Conservation (phyloP, 768 basidiomycete genomes). For the Tulasnella sp. region DNA sequence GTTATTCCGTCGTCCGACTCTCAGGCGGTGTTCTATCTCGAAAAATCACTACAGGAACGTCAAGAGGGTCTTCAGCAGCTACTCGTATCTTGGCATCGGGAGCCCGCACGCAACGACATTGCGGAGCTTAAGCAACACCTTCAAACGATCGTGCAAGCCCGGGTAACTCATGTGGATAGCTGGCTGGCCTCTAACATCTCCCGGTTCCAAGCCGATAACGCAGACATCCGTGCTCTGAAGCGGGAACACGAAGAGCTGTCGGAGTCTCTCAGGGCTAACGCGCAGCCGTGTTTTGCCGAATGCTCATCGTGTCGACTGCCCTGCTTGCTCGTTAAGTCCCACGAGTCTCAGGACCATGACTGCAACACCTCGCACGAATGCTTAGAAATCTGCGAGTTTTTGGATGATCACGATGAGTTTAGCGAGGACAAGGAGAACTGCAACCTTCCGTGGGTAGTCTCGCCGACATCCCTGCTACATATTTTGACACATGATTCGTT, state of each 20-base stretch:
- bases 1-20: conserved; percentile 33
- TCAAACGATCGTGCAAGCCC: conserved; percentile 31
- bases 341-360: conserved; percentile 37
- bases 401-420: conserved; percentile 29
- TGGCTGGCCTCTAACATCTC: conserved; percentile 44
- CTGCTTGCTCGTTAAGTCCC: conserved; percentile 39
- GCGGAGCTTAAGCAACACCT: conserved; percentile 32
- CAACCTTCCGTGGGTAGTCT: conserved; percentile 36
- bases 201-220: conserved; percentile 36
- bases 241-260: conserved; percentile 35
- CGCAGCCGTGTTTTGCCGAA: conserved; percentile 40
- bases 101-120: conserved; percentile 36
- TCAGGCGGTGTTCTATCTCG: conserved; percentile 29
- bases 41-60: conserved; percentile 7
- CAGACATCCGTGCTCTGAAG: conserved; percentile 37
- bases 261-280: conserved; percentile 37
- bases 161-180: conserved; percentile 38
- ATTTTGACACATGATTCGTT: not conserved
- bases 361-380: conserved; percentile 45
- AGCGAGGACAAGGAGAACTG: conserved; percentile 24
- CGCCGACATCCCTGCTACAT: not conserved
- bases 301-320: conserved; percentile 41
- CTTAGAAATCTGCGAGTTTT: conserved; percentile 35
- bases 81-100: conserved; percentile 16
- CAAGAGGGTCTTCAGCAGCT: conserved; percentile 4